phyloP scores from a whole-genome alignment of 2,329 filamentous ascomycete genomes.

The Cercospora canescens region DNA sequence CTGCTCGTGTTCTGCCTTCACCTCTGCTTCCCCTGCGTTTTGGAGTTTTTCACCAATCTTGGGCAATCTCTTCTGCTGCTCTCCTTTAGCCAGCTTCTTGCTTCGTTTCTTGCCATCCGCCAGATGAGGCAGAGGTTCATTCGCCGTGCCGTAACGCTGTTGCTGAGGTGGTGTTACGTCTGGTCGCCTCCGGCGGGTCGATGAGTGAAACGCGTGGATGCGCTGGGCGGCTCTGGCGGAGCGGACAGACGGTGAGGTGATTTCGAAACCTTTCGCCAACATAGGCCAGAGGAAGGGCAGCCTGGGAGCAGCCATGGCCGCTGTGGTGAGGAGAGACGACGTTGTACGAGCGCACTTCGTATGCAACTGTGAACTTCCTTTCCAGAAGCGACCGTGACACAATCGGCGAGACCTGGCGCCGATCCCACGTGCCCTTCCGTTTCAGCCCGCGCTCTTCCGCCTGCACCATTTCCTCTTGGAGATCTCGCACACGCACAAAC shows the following conservation, averaged over 20 bases:
- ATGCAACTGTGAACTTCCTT: neutral
- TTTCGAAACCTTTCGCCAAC: slow-evolving; percentile 40
- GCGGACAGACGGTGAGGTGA: slow-evolving; percentile 24
- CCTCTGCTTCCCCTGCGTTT: slow-evolving; percentile 30
- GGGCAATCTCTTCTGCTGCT: slow-evolving; percentile 23
- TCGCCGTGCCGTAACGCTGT: slow-evolving; percentile 49
- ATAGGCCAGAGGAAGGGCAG: slow-evolving; percentile 51
- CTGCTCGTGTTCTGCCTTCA: slow-evolving; percentile 21
- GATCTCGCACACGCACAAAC: neutral
- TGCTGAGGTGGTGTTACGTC: slow-evolving; percentile 31
- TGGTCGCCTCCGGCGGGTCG: slow-evolving; percentile 35
- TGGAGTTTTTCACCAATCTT: slow-evolving; percentile 35
- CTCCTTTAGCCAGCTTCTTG: slow-evolving; percentile 19
- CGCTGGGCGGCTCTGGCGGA: slow-evolving; percentile 28
- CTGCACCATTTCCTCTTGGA: neutral
- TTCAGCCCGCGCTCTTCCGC: neutral
- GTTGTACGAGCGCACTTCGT: neutral
- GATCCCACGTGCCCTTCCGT: slow-evolving; percentile 1
- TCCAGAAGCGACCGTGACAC: neutral
- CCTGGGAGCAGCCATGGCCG: slow-evolving; percentile 45
- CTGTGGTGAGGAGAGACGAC: neutral
- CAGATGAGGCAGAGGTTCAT: slow-evolving; percentile 46
- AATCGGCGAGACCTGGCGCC: slow-evolving; percentile 1
- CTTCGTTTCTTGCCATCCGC: slow-evolving; percentile 27
- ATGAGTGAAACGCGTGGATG: slow-evolving; percentile 36